Conservation (phyloP, 2,329 filamentous ascomycete genomes). For the Cyclaneusma minus region DNA sequence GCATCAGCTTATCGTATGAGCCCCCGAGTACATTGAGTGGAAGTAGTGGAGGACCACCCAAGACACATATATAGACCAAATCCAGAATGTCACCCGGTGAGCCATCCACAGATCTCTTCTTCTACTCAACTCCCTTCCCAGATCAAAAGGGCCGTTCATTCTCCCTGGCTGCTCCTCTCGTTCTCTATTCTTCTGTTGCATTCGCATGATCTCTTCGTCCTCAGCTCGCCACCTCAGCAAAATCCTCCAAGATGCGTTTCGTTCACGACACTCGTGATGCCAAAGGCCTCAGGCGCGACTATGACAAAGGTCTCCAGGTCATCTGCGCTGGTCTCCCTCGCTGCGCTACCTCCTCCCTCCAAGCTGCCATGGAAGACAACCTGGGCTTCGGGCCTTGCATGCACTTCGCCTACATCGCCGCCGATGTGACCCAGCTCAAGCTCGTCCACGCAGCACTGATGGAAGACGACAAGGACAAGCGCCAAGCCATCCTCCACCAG, state of each 20-base stretch:
- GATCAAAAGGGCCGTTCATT: too few relatives aligned
- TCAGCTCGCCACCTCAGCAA: too few relatives aligned
- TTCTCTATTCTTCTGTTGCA: too few relatives aligned
- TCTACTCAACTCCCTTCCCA: too few relatives aligned
- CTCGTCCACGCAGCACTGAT: conserved; percentile 14
- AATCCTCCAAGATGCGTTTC: conserved; percentile 1
- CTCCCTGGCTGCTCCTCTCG: too few relatives aligned
- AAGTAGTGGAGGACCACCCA: too few relatives aligned
- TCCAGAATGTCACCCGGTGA: too few relatives aligned
- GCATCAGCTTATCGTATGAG: too few relatives aligned
- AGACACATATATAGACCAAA: too few relatives aligned
- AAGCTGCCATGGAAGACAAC: background rate
- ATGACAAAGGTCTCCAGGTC: background rate
- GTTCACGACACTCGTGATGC: background rate
- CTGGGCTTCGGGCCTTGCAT: background rate
- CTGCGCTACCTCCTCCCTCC: background rate
- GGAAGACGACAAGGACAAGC: conserved; percentile 13
- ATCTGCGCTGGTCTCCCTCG: background rate
- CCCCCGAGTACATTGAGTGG: too few relatives aligned
- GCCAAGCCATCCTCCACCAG: conserved; percentile 17
- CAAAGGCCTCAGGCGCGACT: background rate
- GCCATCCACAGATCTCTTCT: too few relatives aligned
- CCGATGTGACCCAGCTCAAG: conserved; percentile 1
- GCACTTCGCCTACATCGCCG: conserved; percentile 1
- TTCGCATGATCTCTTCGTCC: too few relatives aligned